phyloP scores from a whole-genome alignment of 2,329 filamentous ascomycete species.

The Fusarium lyarnte region DNA sequence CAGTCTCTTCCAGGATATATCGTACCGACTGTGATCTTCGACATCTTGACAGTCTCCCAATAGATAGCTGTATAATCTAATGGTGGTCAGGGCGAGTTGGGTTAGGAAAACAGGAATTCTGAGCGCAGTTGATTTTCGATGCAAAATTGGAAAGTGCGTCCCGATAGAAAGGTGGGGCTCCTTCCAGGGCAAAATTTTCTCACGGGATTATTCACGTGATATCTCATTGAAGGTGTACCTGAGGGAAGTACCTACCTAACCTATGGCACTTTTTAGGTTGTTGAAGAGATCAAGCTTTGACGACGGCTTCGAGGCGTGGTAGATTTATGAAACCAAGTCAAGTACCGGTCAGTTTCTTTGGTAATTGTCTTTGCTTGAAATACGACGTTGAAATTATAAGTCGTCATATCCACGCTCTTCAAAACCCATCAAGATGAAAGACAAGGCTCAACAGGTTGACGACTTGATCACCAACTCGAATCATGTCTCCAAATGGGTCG shows the following conservation, averaged over 20 bases:
- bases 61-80: conserved; percentile 73
- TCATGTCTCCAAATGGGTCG: conserved; percentile 55
- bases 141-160: conserved; percentile 24
- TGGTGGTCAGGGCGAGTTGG: conserved; percentile 66
- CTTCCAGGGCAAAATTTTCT: conserved; percentile 48
- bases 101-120: conserved; percentile 32
- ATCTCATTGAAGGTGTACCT: background rate
- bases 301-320: conserved; percentile 13
- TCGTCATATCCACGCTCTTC: background rate
- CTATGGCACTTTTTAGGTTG: conserved; percentile 1
- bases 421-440: conserved; percentile 32
- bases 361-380: background rate
- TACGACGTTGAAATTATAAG: background rate
- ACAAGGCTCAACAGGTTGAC: conserved; percentile 42
- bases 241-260: conserved; percentile 11
- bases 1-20: background rate
- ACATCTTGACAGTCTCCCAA: conserved; percentile 91
- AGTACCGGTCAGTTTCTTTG: background rate
- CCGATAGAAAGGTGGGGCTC: conserved; percentile 32
- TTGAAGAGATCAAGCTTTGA: conserved; percentile 3
- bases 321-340: background rate
- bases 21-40: conserved; percentile 83
- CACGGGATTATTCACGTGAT: conserved; percentile 49
- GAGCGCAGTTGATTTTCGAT: conserved; percentile 32
- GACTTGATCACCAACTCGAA: conserved; percentile 50